A percentile compares a stretch with the other conserved stretches of the same genome.
Conservation (phyloP, 2,329 filamentous ascomycete species). For the Xylariaceae sp. region DNA sequence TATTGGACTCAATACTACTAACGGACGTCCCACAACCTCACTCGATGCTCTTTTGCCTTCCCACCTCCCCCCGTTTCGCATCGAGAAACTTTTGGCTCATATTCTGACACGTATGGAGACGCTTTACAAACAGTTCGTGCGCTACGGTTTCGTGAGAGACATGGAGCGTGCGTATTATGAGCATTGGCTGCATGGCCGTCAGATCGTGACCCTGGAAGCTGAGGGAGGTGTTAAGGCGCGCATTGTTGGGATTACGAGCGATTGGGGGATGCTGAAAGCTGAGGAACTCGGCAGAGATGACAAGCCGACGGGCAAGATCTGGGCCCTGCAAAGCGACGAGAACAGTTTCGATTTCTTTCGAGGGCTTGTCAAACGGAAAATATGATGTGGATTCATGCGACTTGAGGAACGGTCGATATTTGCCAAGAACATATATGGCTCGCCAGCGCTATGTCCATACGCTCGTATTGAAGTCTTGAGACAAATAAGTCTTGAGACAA, state of each 20-base stretch:
- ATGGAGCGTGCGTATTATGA: constrained; percentile 76
- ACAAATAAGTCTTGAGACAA: no score
- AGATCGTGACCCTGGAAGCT: constrained; percentile 69
- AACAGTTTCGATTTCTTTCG: constrained; percentile 99
- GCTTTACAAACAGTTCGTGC: constrained; percentile 71
- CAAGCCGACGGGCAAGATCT: constrained; percentile 69
- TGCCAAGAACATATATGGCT: no score
- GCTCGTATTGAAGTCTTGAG: no score
- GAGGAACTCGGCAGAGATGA: constrained; percentile 77
- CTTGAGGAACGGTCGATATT: no score
- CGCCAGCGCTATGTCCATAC: no score
- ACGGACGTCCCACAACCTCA: constrained; percentile 80
- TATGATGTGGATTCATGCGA: constrained; percentile 24
- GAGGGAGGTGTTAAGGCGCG: constrained; percentile 71
- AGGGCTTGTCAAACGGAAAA: constrained; percentile 78
- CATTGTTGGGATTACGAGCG: constrained; percentile 83
- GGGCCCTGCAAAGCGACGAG: constrained; percentile 88
- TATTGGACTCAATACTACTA: constrained; percentile 81
- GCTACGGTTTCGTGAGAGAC: constrained; percentile 66
- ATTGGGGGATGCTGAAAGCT: constrained; percentile 82
- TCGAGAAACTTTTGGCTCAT: constrained; percentile 77
- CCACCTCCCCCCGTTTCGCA: constrained; percentile 53
- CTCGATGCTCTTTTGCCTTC: constrained; percentile 67
- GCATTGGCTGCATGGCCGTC: constrained; percentile 80
- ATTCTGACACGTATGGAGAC: constrained; percentile 75